A percentile compares a stretch with the other conserved stretches of the same genome.
These are phyloP conservation scores for Pichia sp. DNA, from an alignment of 1,139 yeast species.

Conservation along the genomic window DNA sequence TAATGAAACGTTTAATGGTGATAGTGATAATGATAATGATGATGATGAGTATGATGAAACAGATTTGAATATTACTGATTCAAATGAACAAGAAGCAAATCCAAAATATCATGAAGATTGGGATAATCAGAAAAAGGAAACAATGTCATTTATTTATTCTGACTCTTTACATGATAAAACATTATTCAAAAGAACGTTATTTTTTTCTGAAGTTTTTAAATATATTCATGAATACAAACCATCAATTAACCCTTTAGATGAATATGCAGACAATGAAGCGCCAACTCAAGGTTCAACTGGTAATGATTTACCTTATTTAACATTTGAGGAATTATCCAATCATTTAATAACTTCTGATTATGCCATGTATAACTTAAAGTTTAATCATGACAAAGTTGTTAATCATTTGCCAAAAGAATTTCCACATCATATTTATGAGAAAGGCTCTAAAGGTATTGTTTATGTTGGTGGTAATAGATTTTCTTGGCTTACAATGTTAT, in stretches of 20 bases:
- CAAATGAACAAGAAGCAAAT: not conserved
- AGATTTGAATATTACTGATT: not conserved
- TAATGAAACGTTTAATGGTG: no score
- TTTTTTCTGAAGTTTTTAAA: slow-evolving; percentile 21
- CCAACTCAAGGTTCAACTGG: not conserved
- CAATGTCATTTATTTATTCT: not conserved
- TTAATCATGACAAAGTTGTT: slow-evolving; percentile 26
- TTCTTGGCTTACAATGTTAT: slow-evolving; percentile 63
- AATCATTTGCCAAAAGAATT: slow-evolving; percentile 21
- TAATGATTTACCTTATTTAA: slow-evolving; percentile 15
- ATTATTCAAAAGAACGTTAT: not conserved
- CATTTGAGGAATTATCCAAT: slow-evolving; percentile 26
- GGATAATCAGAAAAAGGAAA: not conserved
- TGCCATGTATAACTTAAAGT: slow-evolving; percentile 24
- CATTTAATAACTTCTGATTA: slow-evolving; percentile 24
- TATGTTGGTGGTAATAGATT: slow-evolving; percentile 78
- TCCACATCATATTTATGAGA: slow-evolving; percentile 29
- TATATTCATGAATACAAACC: slow-evolving; percentile 27
- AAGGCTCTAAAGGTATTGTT: slow-evolving; percentile 63
- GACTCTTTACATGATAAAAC: slow-evolving; percentile 1
- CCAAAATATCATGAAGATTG: not conserved
- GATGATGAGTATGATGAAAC: not conserved
- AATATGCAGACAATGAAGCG: slow-evolving; percentile 15
- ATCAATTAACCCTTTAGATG: slow-evolving; percentile 23
- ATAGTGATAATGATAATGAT: no score